Evolutionary conservation across 176 grass and related monocot genomes (phyloP), one percentile per base, ranked within the genome.

Genomic region (Ensete glaucum): DNA sequence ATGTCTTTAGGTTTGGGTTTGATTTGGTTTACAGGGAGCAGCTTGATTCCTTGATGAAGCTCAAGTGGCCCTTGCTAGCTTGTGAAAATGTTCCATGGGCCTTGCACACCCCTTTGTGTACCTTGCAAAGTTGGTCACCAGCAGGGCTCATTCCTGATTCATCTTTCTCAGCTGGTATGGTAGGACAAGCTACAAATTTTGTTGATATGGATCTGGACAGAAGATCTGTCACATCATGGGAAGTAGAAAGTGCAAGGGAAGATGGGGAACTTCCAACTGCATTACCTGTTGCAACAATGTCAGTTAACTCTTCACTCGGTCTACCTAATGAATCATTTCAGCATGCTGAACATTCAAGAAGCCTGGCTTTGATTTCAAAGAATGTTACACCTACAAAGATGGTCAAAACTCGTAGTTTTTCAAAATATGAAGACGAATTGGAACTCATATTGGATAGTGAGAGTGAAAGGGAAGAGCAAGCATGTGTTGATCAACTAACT

Each of bases 351-450:
- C 87, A 87, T 78, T 92, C 88, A 75, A 91, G 90, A 91, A 89
- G 90, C 54, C 81, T 98, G 69, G 88, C 90, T 63, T 74, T 94
- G 60, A 90, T 98, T 81, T 83, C 95, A 71, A 98, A 98, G 86
- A 87, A 88, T 43, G 56, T 81, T 52, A 85, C 86, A 43, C 86
- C 83, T 67, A 85, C 84, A n/a, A 98, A 91, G 64, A 80, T 86
- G 84, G 86, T 69, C 51, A 71, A 69, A 73, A 83, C 81, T 74
- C 79, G 64, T 52, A 85, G 76, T 88, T 80, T 91, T 64, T 73
- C 78, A 27, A 90, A 82, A 83, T 87, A 81, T 53, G 85, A 86
- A 69, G 84, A 98, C 54, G 84, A 96, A 81, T 73, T 81, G 77
- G 95, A 98, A 79, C 74, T 89, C 50, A 81, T 94, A 72, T 76